Conservation (phyloP, 495 filamentous ascomycete genomes). For the Lophiotrema nucula region DNA sequence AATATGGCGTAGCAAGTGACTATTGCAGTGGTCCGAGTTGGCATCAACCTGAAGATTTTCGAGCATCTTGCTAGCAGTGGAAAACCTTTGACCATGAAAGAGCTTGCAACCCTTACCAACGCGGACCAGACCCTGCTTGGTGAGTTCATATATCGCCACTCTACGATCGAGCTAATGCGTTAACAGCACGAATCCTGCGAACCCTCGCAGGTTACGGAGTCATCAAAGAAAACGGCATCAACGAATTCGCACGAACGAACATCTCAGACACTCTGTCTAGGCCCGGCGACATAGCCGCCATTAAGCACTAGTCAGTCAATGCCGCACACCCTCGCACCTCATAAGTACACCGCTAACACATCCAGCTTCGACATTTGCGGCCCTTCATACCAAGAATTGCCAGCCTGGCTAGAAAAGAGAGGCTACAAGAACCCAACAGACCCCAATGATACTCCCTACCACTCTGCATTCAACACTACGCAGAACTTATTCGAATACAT, state of each 20-base stretch:
- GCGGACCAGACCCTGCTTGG: background rate
- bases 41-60: conserved; percentile 1
- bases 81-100: background rate
- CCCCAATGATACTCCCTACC: background rate
- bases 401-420: background rate
- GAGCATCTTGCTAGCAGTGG: background rate
- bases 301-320: background rate
- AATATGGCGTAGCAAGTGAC: background rate
- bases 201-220: background rate
- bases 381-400: background rate
- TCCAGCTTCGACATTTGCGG: background rate
- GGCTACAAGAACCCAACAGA: background rate
- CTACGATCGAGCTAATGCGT: background rate
- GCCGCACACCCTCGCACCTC: background rate
- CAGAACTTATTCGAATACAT: background rate
- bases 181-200: background rate
- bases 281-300: background rate
- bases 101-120: background rate
- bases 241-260: background rate
- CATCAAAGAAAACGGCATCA: conserved; percentile 5
- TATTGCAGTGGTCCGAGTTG: background rate
- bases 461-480: background rate
- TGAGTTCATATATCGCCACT: background rate
- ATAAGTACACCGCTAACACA: background rate
- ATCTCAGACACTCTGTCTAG: background rate